Conservation (phyloP, 2,329 filamentous ascomycete genomes). For the Aspergillus bombycis region DNA sequence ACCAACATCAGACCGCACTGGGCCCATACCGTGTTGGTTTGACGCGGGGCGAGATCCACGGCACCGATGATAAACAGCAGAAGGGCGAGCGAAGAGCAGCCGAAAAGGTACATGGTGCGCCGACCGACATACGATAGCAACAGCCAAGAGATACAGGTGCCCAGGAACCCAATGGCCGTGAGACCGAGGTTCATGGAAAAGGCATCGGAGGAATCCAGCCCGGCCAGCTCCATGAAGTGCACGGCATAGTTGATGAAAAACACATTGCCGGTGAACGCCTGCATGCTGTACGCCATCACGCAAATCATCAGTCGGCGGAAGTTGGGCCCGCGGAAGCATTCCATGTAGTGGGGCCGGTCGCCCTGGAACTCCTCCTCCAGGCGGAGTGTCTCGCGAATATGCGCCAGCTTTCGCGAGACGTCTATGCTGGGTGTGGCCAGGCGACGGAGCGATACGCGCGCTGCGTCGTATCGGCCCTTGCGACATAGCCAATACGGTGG, state of each 20-base stretch:
- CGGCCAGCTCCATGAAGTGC: slow-evolving; percentile 41
- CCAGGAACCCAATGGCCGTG: slow-evolving; percentile 47
- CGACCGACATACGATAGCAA: slow-evolving; percentile 44
- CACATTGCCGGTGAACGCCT: slow-evolving; percentile 31
- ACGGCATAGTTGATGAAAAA: slow-evolving; percentile 35
- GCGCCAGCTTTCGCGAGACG: slow-evolving; percentile 25
- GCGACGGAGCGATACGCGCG: slow-evolving; percentile 20
- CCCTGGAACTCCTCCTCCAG: slow-evolving; percentile 26
- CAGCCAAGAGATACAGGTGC: slow-evolving; percentile 47
- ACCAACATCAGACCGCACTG: slow-evolving; percentile 42
- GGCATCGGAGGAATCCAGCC: slow-evolving; percentile 26
- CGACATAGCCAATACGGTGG: slow-evolving; percentile 31
- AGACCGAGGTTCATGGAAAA: slow-evolving; percentile 44
- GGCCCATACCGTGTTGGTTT: slow-evolving; percentile 39
- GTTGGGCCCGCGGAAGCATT: slow-evolving; percentile 33
- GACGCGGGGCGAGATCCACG: slow-evolving; percentile 41
- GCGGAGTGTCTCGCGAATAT: slow-evolving; percentile 33
- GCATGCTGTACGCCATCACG: slow-evolving; percentile 34
- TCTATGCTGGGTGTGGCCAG: slow-evolving; percentile 24
- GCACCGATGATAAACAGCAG: slow-evolving; percentile 44
- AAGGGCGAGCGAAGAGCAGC: slow-evolving; percentile 36
- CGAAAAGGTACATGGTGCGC: slow-evolving; percentile 43
- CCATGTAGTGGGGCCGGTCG: slow-evolving; percentile 21
- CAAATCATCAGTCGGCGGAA: slow-evolving; percentile 32
- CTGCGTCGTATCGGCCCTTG: slow-evolving; percentile 25